Evolutionary conservation across 2,329 filamentous ascomycete species (phyloP).

Genomic region (Claviceps cyperi): DNA sequence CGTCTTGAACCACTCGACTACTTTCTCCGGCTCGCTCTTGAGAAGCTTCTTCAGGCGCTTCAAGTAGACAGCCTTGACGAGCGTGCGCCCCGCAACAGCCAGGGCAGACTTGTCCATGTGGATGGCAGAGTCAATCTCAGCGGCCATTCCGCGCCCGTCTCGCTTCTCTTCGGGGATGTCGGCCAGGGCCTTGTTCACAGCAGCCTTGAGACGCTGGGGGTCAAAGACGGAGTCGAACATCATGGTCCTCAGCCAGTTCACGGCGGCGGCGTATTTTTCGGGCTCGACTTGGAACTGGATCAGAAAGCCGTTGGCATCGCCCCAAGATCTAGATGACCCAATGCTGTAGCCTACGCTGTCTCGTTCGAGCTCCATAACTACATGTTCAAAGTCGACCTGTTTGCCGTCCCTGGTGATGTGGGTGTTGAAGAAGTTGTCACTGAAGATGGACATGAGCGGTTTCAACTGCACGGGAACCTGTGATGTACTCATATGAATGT

Average conservation of each 20-base stretch:
- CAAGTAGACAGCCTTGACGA: slow-evolving; percentile 79
- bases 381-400: slow-evolving; percentile 74
- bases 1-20: slow-evolving; percentile 64
- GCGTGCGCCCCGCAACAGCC: slow-evolving; percentile 60
- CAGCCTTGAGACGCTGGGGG: slow-evolving; percentile 45
- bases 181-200: slow-evolving; percentile 67
- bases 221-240: slow-evolving; percentile 87
- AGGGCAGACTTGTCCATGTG: slow-evolving; percentile 68
- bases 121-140: slow-evolving; percentile 58
- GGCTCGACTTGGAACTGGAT: slow-evolving; percentile 77
- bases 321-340: slow-evolving; percentile 50
- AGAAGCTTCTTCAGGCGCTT: slow-evolving; percentile 74
- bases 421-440: slow-evolving; percentile 87
- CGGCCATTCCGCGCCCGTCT: slow-evolving; percentile 56
- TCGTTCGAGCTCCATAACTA: slow-evolving; percentile 79
- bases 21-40: slow-evolving; percentile 56
- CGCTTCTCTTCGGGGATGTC: slow-evolving; percentile 90
- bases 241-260: slow-evolving; percentile 73
- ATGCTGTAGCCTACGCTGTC: slow-evolving; percentile 80
- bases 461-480: slow-evolving; percentile 68
- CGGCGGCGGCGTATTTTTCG: slow-evolving; percentile 69
- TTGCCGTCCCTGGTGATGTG: slow-evolving; percentile 67
- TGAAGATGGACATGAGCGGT: slow-evolving; percentile 71
- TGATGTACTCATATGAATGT: slow-evolving; percentile 65
- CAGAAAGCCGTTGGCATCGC: slow-evolving; percentile 68